Conservation (phyloP, 495 filamentous ascomycete genomes). For the Recurvomyces mirabilis region DNA sequence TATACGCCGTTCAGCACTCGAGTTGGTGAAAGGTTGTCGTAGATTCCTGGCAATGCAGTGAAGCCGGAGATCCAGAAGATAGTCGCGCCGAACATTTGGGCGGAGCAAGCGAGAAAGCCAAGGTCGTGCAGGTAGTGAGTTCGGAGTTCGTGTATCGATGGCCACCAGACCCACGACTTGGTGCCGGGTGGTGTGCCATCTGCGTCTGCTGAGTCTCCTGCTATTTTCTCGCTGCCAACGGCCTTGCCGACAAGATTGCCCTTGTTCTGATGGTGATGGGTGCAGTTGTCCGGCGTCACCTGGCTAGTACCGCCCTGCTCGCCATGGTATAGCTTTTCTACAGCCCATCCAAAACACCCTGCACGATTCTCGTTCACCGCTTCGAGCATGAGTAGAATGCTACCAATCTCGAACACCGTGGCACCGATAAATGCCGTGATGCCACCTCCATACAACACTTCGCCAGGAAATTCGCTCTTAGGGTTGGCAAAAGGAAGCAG, state of each 20-base stretch:
- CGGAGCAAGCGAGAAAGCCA: constrained; percentile 53
- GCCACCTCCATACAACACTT: constrained; percentile 43
- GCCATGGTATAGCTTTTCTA: constrained; percentile 12
- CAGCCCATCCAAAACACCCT: constrained; percentile 63
- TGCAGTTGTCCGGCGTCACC: constrained; percentile 15
- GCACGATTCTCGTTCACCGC: constrained; percentile 55
- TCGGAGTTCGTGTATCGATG: constrained; percentile 43
- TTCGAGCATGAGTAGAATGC: constrained; percentile 54
- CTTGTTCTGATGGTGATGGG: constrained; percentile 48
- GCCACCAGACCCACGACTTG: constrained; percentile 48
- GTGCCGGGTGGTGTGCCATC: constrained; percentile 3
- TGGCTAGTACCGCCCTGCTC: neutral
- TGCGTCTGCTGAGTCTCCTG: constrained; percentile 12
- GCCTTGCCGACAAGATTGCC: constrained; percentile 35
- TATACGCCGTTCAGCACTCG: constrained; percentile 43
- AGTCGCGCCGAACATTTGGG: constrained; percentile 51
- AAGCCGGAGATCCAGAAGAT: constrained; percentile 62
- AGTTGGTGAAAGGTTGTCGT: constrained; percentile 35
- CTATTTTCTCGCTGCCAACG: neutral
- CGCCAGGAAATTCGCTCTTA: constrained; percentile 42
- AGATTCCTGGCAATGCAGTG: constrained; percentile 51
- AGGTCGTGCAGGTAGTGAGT: constrained; percentile 57
- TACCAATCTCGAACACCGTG: constrained; percentile 57
- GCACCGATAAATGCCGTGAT: constrained; percentile 59
- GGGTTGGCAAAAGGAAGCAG: constrained; percentile 50